A percentile compares a stretch with the other conserved stretches of the same genome.
phyloP scores from a whole-genome alignment of 441 rosid species.

The Capsella rubella region DNA sequence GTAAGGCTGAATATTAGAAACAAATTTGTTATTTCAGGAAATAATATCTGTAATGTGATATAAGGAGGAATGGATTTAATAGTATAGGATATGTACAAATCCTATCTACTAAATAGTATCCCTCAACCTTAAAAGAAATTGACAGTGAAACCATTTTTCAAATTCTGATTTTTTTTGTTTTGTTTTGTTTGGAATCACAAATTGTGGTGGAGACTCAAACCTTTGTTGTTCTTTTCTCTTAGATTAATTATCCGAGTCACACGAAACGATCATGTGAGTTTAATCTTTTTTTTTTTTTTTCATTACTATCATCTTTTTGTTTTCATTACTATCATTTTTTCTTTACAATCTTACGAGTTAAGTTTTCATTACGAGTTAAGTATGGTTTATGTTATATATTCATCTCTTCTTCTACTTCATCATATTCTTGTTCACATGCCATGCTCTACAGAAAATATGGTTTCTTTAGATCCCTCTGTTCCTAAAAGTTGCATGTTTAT shows the following conservation, averaged over 20 bases:
- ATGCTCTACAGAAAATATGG: constrained; percentile 35
- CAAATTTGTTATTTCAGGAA: not conserved
- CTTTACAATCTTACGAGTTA: not conserved
- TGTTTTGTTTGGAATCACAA: not conserved
- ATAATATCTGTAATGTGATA: not conserved
- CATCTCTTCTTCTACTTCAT: constrained; percentile 17
- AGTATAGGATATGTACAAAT: constrained; percentile 6
- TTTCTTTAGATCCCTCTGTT: constrained; percentile 3
- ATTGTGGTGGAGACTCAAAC: not conserved
- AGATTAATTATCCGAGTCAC: constrained; percentile 5
- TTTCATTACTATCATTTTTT: not conserved
- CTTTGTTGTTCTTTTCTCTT: not conserved
- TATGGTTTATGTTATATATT: not conserved
- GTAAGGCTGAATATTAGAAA: not conserved
- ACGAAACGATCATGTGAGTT: not conserved
- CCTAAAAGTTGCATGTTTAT: no score
- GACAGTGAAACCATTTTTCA: not conserved
- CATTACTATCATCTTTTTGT: not conserved
- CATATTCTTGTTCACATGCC: constrained; percentile 24
- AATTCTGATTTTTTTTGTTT: not conserved
- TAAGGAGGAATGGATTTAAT: constrained; percentile 12
- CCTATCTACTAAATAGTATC: not conserved
- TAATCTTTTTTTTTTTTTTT: not conserved
- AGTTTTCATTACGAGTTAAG: not conserved
- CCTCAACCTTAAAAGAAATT: not conserved